Conservation (phyloP, 1,284 basidiomycete species). For the Sanghuangporus weigelae region DNA sequence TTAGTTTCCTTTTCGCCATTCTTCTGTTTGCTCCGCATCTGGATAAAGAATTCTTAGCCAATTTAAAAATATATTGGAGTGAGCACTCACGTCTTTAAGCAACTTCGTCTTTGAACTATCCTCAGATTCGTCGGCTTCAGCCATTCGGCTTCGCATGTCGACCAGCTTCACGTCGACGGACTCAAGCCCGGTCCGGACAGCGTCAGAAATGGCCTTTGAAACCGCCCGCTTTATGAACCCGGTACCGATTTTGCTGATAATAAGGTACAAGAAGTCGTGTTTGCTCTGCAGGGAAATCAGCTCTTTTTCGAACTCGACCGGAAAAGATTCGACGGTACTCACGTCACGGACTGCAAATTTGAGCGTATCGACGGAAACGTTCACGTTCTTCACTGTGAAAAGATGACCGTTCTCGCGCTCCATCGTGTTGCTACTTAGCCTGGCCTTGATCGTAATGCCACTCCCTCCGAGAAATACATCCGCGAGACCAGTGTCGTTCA, state of each 20-base stretch:
- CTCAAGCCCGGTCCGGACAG: slow-evolving; percentile 77
- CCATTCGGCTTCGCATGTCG: slow-evolving; percentile 71
- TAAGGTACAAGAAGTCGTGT: slow-evolving; percentile 90
- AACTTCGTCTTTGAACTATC: slow-evolving; percentile 49
- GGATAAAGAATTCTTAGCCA: background rate
- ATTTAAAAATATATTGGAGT: background rate
- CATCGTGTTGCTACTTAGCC: slow-evolving; percentile 38
- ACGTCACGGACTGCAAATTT: slow-evolving; percentile 88
- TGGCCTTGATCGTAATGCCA: slow-evolving; percentile 59
- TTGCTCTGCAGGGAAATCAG: slow-evolving; percentile 43
- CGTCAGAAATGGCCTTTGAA: slow-evolving; percentile 74
- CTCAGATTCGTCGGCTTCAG: slow-evolving; percentile 56
- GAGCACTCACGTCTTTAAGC: slow-evolving; percentile 55
- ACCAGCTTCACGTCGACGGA: slow-evolving; percentile 86
- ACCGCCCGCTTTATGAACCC: slow-evolving; percentile 89
- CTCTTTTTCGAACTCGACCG: background rate
- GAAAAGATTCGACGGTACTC: background rate
- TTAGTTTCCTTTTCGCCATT: background rate
- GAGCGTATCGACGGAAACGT: slow-evolving; percentile 79
- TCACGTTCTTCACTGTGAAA: slow-evolving; percentile 75
- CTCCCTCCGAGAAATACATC: slow-evolving; percentile 86
- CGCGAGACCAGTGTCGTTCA: slow-evolving; percentile 87
- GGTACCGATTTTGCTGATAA: slow-evolving; percentile 67
- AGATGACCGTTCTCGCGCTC: background rate
- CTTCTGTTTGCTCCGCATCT: slow-evolving; percentile 36